Conservation (phyloP, 1,284 basidiomycete species). For the Vanrija sp. region DNA sequence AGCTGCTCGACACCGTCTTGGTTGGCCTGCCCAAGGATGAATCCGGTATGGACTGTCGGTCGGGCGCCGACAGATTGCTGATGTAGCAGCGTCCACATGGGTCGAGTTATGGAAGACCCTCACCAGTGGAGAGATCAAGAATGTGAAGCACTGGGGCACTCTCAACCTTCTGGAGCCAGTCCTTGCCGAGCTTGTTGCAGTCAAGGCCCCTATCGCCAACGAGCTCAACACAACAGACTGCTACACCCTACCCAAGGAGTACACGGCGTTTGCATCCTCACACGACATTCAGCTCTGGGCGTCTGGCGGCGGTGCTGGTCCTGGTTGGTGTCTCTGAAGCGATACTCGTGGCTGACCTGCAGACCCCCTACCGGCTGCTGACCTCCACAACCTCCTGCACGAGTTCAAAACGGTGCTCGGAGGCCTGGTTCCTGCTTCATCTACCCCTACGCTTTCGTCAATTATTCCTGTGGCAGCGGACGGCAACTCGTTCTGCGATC, state of each 20-base stretch:
- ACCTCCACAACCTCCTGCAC: slow-evolving; percentile 46
- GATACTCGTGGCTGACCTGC: background rate
- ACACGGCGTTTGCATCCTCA: slow-evolving; percentile 34
- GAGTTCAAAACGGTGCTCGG: slow-evolving; percentile 34
- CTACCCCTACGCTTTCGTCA: background rate
- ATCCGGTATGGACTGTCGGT: slow-evolving; percentile 4
- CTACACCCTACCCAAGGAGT: slow-evolving; percentile 41
- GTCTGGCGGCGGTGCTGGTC: slow-evolving; percentile 43
- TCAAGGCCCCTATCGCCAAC: slow-evolving; percentile 28
- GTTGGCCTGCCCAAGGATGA: slow-evolving; percentile 27
- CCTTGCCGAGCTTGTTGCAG: slow-evolving; percentile 18
- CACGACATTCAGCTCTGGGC: slow-evolving; percentile 45
- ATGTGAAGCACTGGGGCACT: slow-evolving; percentile 36
- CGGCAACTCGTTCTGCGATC: slow-evolving; percentile 24
- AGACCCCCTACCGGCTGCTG: slow-evolving; percentile 45
- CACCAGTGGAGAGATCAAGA: background rate
- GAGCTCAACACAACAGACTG: slow-evolving; percentile 48
- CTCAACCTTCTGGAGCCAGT: slow-evolving; percentile 31
- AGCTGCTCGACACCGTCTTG: slow-evolving; percentile 31
- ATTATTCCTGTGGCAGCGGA: slow-evolving; percentile 28
- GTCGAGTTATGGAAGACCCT: slow-evolving; percentile 5
- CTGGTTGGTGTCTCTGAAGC: slow-evolving; percentile 26
- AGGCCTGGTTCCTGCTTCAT: slow-evolving; percentile 7
- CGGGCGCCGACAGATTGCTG: background rate
- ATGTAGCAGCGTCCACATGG: slow-evolving; percentile 7